These are phyloP conservation scores for Kodamaea sp. DNA, from an alignment of 1,139 yeast species.

Conservation along the genomic window DNA sequence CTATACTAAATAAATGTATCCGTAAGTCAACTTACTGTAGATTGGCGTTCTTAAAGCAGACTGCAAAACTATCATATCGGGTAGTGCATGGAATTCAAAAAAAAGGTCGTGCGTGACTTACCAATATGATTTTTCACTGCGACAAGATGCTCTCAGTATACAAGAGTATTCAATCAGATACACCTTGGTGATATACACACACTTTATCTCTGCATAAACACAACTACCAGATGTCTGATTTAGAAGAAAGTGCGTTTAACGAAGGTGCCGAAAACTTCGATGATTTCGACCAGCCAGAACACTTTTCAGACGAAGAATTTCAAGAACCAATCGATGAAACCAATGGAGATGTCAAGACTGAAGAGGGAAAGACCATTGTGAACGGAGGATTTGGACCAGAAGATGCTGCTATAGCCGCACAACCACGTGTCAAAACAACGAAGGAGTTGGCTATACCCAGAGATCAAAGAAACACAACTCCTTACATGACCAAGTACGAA, in stretches of 20 bases:
- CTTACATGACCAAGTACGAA: constrained; percentile 98
- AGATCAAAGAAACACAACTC: constrained; percentile 90
- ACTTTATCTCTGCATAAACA: too few relatives aligned
- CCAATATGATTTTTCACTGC: background rate
- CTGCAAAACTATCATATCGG: too few relatives aligned
- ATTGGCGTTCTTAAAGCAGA: too few relatives aligned
- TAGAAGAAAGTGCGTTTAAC: constrained; percentile 60
- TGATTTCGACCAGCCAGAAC: constrained; percentile 76
- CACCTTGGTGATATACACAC: too few relatives aligned
- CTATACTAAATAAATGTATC: background rate
- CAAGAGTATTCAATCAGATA: too few relatives aligned
- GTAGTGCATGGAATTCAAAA: background rate
- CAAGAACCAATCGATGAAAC: constrained; percentile 43
- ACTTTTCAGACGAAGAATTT: constrained; percentile 68
- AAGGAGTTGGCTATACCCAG: constrained; percentile 87
- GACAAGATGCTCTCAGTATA: too few relatives aligned
- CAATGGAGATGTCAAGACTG: constrained; percentile 53
- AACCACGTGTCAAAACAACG: constrained; percentile 61
- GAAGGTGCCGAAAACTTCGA: constrained; percentile 81
- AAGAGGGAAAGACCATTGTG: constrained; percentile 72
- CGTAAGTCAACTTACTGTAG: too few relatives aligned
- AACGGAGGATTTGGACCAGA: constrained; percentile 68
- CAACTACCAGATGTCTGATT: constrained; percentile 59
- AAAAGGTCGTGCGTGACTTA: background rate
- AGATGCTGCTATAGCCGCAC: constrained; percentile 39